These are phyloP conservation scores for Lactuca sativa DNA, from an alignment of 129 eudicot genomes.

Conservation along the genomic window DNA sequence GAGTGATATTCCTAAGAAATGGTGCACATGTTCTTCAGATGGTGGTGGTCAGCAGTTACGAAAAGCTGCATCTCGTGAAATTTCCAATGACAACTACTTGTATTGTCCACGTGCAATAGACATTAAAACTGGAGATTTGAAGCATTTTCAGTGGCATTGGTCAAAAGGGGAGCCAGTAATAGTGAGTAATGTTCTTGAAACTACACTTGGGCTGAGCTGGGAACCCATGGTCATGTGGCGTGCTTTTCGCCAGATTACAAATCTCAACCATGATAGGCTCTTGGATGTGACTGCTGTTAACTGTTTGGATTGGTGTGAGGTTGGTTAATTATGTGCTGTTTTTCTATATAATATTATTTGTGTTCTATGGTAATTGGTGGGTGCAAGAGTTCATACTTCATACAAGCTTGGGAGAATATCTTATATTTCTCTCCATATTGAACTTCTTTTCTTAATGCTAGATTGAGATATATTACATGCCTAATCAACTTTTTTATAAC, in stretches of 20 bases:
- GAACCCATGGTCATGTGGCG: constrained; percentile 99
- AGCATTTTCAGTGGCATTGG: constrained; percentile 91
- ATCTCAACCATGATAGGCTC: constrained; percentile 35
- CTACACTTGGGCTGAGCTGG: constrained; percentile 83
- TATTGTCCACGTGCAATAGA: constrained; percentile 64
- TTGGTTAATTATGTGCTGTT: constrained; percentile 27
- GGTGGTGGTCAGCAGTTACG: constrained; percentile 26
- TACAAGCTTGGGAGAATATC: neutral
- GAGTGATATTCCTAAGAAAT: constrained; percentile 25
- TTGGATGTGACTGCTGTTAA: constrained; percentile 59
- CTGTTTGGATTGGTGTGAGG: constrained; percentile 91
- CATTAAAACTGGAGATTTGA: constrained; percentile 47
- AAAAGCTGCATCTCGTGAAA: constrained; percentile 62
- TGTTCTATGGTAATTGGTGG: neutral
- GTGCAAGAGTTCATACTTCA: neutral
- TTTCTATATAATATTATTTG: neutral
- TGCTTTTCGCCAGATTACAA: constrained; percentile 63
- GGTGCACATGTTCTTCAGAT: constrained; percentile 46
- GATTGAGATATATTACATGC: too few species aligned
- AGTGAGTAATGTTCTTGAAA: constrained; percentile 69
- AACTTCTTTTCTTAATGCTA: too few species aligned
- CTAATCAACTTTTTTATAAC: neutral
- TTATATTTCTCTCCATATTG: too few species aligned
- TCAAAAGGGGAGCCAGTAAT: constrained; percentile 75
- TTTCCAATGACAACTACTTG: constrained; percentile 50